phyloP scores from a whole-genome alignment of 257 asterid species.

The Solanum appendiculatum region DNA sequence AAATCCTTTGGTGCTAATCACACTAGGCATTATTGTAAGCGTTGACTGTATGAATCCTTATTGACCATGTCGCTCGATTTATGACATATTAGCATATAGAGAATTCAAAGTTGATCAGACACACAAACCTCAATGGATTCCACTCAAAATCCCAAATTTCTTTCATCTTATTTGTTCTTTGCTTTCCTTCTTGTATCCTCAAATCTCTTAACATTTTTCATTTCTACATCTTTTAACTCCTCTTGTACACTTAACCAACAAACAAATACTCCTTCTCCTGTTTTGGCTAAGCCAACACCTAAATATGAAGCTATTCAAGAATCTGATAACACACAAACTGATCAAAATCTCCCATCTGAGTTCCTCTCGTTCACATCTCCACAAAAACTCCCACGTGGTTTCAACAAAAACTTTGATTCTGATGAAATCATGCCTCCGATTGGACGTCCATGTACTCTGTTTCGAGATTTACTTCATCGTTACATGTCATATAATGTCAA shows the following conservation, averaged over 20 bases:
- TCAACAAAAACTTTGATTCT: constrained; percentile 42
- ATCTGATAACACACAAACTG: neutral
- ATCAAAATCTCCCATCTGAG: constrained; percentile 38
- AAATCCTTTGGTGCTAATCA: neutral
- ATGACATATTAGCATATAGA: neutral
- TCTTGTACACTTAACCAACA: constrained; percentile 21
- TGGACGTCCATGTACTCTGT: constrained; percentile 36
- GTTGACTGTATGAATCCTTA: neutral
- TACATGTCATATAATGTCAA: constrained; percentile 49
- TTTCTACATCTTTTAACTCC: constrained; percentile 32
- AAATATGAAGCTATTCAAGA: neutral
- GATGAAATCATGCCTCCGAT: constrained; percentile 46
- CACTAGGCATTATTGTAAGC: neutral
- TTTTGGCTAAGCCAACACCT: neutral
- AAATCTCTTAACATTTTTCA: constrained; percentile 42
- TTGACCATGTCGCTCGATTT: neutral
- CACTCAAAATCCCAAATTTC: constrained; percentile 3
- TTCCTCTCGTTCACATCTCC: constrained; percentile 44
- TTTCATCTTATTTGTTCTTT: constrained; percentile 25
- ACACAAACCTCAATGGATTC: constrained; percentile 4
- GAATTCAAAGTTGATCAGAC: neutral
- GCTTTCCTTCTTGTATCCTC: constrained; percentile 36
- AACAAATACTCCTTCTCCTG: neutral
- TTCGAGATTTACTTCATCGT: constrained; percentile 22
- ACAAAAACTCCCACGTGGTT: constrained; percentile 49